These are phyloP conservation scores for Solanum corneliomulleri DNA, from an alignment of 257 asterid genomes.

Conservation along the genomic window DNA sequence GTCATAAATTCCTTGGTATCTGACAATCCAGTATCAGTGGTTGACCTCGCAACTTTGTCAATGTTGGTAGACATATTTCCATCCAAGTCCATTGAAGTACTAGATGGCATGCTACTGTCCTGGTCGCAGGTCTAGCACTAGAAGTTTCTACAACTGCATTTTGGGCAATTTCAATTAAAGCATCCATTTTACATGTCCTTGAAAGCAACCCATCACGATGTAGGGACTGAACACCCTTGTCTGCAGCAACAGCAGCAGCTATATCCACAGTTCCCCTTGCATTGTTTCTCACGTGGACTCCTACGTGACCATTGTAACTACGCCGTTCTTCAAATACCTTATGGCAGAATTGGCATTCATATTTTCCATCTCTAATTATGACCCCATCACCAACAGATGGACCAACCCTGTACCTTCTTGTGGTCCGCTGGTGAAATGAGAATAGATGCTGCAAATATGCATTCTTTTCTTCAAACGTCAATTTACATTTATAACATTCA, in stretches of 20 bases:
- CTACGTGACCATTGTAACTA: slow-evolving; percentile 83
- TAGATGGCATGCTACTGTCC: slow-evolving; percentile 15
- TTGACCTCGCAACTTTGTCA: slow-evolving; percentile 14
- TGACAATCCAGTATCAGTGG: slow-evolving; percentile 20
- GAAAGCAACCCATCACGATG: slow-evolving; percentile 18
- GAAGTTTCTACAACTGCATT: slow-evolving; percentile 27
- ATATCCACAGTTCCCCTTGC: slow-evolving; percentile 33
- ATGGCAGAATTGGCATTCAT: slow-evolving; percentile 90
- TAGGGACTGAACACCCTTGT: slow-evolving; percentile 24
- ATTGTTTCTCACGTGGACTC: slow-evolving; percentile 69
- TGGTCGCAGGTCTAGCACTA: slow-evolving; percentile 17
- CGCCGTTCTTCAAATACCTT: slow-evolving; percentile 74
- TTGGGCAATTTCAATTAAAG: slow-evolving; percentile 43
- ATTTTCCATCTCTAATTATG: slow-evolving; percentile 72
- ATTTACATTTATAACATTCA: slow-evolving; percentile 75
- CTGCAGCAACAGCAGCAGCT: slow-evolving; percentile 15
- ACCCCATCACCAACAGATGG: slow-evolving; percentile 69
- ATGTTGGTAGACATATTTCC: slow-evolving; percentile 23
- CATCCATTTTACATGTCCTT: slow-evolving; percentile 43
- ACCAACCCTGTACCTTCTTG: slow-evolving; percentile 65
- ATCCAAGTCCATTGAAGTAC: slow-evolving; percentile 23
- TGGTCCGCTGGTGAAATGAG: slow-evolving; percentile 71
- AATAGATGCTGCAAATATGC: slow-evolving; percentile 76
- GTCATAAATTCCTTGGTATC: slow-evolving; percentile 19
- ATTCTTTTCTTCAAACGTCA: slow-evolving; percentile 59